Percentiles rank a stretch among this genome's conserved stretches.
These are phyloP conservation scores for Lablab purpureus DNA, from an alignment of 306 rosid species.

Conservation along the genomic window DNA sequence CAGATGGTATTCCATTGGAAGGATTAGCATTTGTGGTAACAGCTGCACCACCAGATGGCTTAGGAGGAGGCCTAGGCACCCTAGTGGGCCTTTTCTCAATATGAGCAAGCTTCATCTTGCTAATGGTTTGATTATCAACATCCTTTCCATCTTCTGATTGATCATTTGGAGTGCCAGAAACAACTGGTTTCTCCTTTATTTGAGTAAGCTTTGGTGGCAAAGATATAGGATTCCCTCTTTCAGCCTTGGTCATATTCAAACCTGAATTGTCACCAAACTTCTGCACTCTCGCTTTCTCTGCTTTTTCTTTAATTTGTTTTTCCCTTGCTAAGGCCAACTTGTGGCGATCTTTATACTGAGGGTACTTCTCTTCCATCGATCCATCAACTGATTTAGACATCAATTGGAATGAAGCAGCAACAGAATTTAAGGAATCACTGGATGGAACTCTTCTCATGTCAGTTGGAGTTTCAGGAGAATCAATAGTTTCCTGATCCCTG, in stretches of 20 bases:
- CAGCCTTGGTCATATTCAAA: constrained; percentile 57
- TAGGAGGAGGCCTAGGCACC: constrained; percentile 93
- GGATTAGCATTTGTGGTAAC: constrained; percentile 54
- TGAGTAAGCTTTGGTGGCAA: constrained; percentile 80
- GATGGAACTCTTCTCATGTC: constrained; percentile 63
- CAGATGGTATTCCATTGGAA: constrained; percentile 62
- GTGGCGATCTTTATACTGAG: constrained; percentile 92
- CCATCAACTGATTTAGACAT: constrained; percentile 95
- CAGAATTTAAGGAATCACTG: constrained; percentile 68
- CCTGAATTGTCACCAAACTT: constrained; percentile 73
- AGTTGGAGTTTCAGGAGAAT: constrained; percentile 71
- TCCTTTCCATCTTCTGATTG: constrained; percentile 65
- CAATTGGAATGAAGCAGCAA: constrained; percentile 83
- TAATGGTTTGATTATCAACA: constrained; percentile 66
- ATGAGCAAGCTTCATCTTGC: constrained; percentile 83
- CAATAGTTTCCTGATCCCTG: constrained; percentile 62
- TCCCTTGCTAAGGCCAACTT: constrained; percentile 92
- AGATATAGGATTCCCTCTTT: constrained; percentile 55
- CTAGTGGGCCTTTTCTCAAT: constrained; percentile 93
- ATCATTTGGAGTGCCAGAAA: constrained; percentile 59
- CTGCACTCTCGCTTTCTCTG: constrained; percentile 81
- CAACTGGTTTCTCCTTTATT: constrained; percentile 75
- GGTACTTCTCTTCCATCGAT: constrained; percentile 84
- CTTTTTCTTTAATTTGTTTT: constrained; percentile 80
- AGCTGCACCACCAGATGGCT: constrained; percentile 55